phyloP scores from a whole-genome alignment of 306 rosid genomes.

The Prunus mongolica region DNA sequence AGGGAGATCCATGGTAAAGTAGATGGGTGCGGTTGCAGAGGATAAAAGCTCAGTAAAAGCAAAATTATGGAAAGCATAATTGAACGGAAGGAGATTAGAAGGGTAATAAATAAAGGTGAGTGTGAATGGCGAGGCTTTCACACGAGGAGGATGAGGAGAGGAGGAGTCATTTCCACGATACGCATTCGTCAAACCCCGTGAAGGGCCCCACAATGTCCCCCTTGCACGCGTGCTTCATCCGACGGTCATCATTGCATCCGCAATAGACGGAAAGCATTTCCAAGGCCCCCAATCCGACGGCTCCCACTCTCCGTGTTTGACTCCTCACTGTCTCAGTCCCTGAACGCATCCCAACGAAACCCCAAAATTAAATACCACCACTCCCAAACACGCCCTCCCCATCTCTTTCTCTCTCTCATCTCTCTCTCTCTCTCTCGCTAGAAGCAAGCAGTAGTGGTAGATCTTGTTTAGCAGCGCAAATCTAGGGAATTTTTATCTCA shows the following conservation, averaged over 20 bases:
- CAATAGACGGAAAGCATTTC: conserved; percentile 69
- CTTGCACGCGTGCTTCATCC: conserved; percentile 91
- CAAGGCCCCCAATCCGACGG: conserved; percentile 70
- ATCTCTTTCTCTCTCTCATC: conserved; percentile 1
- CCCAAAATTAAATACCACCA: neutral
- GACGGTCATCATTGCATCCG: conserved; percentile 54
- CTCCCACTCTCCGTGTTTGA: conserved; percentile 44
- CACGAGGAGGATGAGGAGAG: conserved; percentile 14
- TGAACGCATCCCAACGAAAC: conserved; percentile 29
- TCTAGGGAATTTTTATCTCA: conserved; percentile 22
- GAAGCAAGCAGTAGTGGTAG: neutral
- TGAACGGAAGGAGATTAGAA: neutral
- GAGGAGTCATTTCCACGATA: conserved; percentile 17
- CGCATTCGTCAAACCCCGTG: conserved; percentile 58
- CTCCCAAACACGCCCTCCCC: conserved; percentile 15
- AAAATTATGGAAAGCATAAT: conserved; percentile 2
- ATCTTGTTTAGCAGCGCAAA: conserved; percentile 36
- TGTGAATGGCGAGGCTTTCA: neutral
- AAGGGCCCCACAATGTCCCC: conserved; percentile 38
- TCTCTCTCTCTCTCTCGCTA: conserved; percentile 4
- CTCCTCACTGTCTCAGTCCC: conserved; percentile 39
- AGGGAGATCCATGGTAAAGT: neutral
- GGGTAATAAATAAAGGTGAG: conserved; percentile 2
- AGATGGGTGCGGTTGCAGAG: neutral
- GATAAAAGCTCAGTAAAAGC: neutral